Base-by-base conservation (phyloP, 306 rosid genomes). In the Citrullus colocynthis region DNA sequence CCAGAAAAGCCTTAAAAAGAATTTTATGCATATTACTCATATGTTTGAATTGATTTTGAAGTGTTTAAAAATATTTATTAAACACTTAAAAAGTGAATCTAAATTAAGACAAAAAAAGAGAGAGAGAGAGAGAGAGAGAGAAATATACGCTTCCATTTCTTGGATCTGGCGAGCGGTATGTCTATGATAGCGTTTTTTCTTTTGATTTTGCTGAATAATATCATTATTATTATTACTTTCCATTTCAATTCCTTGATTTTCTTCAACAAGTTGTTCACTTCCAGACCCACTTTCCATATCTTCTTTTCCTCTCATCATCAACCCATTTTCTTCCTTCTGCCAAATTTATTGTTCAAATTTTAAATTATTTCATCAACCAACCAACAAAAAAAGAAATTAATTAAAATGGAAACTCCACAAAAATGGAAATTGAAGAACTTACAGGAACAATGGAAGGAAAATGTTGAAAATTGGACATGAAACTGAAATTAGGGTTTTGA, bases 91-190 rank as follows among this genome's bases (percentile, higher is more conserved):
- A 52, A 16, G 8, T 52, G 9, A 52, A 52, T 52, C 20, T 52
- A 48, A 48, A 13, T 2, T 0, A 5, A 52, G n/a, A 14, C 1
- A 0, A 51, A 14, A 7, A 52, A 51, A 51, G 1, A 51, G n/a
- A n/a, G n/a, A n/a, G n/a, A n/a, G n/a, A 24, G 28, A 24, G 28
- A 24, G 28, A 24, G 28, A 52, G 20, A 52, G 9, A 16, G 2
- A 52, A 4, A 74, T n/a, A 4, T 78, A 94, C 98, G 91, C 79
- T 80, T 95, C 98, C 98, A 95, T 95, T 82, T 95, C 93, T 87
- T 95, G 97, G 97, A 95, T 95, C 98, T 92, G 98, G 51, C 93
- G 97, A 69, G 92, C 86, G 16, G 98, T 95, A 85, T 95, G 98
- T 67, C 98, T 82, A 82, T 95, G 98, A 63, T 95, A 95, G 48